Base-by-base conservation (phyloP, 176 grass and related monocot genomes). In the Aegilops umbellulata region DNA sequence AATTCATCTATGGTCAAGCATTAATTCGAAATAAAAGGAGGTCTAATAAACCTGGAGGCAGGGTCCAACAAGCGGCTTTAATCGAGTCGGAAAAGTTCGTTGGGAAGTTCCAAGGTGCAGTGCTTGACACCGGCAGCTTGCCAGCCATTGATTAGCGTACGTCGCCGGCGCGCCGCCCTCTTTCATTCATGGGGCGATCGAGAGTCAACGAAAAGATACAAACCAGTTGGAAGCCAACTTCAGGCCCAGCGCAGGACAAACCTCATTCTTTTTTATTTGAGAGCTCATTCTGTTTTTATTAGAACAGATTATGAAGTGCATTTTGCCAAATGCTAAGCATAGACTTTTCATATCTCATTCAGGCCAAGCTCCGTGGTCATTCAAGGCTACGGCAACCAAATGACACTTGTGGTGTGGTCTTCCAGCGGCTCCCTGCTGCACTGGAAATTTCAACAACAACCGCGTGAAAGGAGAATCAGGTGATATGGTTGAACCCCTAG, bases 21-120 rank as follows among this genome's bases (percentile, higher is more conserved):
- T 44, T 4, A 44, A 11, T 44, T 12, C 41, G 13, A 44, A 44
- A 44, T 44, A 44, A 44, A 44, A 44, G 10, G 39, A 42, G 39
- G 39, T 11, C 39, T 44, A 13, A 44, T 44, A 44, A 44, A 44
- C 3, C 0, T 13, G 42, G 42, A 44, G 42, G 42, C 42, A 4
- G 42, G 11, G 11, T 14, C 44, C 14, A 49, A 49, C 46, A 47
- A 47, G 44, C 46, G 46, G 46, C 82, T 81, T 91, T 81, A 91
- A 84, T 85, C 82, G 68, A 74, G 89, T 63, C 44, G 80, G 51
- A 76, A 81, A 64, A 70, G 85, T 91, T 91, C 13, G 89, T 87
- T 91, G 49, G 81, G 62, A 91, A 41, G 76, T 64, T 71, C 81
- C 22, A 24, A 24, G 61, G 65, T 73, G 76, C 6, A 20, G 22